Evolutionary conservation across 148 eudicot genomes (phyloP).

Genomic region (Rhododendron kiyosumense): DNA sequence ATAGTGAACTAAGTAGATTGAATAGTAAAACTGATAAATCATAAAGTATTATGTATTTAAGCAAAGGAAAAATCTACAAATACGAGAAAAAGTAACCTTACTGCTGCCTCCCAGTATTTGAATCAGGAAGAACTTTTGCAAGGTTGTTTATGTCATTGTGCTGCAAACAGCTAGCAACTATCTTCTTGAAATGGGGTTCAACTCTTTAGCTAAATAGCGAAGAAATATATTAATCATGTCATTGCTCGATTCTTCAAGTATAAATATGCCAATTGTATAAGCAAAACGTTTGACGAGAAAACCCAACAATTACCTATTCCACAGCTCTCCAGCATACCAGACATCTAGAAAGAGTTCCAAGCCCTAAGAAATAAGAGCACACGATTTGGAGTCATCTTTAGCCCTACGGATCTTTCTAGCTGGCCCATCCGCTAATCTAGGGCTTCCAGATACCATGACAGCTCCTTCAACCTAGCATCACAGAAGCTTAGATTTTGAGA

Average conservation of each 20-base stretch:
- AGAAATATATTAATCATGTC: neutral
- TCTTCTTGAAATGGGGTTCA: constrained; percentile 58
- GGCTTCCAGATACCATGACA: constrained; percentile 87
- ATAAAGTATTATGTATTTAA: neutral
- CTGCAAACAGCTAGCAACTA: constrained; percentile 49
- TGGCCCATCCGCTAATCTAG: constrained; percentile 49
- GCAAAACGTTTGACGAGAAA: neutral
- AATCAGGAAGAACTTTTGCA: constrained; percentile 66
- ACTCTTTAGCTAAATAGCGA: constrained; percentile 59
- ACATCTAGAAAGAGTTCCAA: constrained; percentile 50
- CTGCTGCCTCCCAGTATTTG: constrained; percentile 83
- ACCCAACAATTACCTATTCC: constrained; percentile 60
- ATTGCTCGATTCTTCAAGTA: neutral
- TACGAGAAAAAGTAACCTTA: constrained; percentile 32
- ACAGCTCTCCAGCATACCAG: constrained; percentile 77
- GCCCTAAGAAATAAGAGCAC: constrained; percentile 49
- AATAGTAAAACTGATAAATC: neutral
- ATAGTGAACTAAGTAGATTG: neutral
- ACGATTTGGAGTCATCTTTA: constrained; percentile 70
- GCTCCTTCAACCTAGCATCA: constrained; percentile 58
- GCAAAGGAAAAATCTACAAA: neutral
- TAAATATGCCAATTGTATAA: neutral
- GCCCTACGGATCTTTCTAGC: constrained; percentile 63
- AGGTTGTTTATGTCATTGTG: constrained; percentile 62
- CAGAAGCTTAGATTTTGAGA: neutral